Evolutionary conservation across 2,329 filamentous ascomycete species (phyloP).

Genomic region (Colletotrichum cereale): DNA sequence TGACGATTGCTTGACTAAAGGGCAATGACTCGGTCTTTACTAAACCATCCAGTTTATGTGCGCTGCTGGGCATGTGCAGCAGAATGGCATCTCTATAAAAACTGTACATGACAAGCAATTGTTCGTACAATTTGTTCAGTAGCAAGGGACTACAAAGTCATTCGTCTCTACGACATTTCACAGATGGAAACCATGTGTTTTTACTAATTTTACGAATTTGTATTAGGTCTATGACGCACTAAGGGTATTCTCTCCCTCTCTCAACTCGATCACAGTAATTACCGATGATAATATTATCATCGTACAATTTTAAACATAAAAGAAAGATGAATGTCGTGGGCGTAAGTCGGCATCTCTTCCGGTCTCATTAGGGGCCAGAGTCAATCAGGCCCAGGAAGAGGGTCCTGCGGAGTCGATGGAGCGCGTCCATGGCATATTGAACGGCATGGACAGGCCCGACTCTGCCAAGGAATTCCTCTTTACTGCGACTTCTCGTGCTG

Average conservation of each 20-base stretch:
- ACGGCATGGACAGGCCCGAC: constrained; percentile 17
- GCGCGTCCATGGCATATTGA: not conserved
- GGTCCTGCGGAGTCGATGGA: constrained; percentile 21
- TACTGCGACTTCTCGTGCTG: constrained; percentile 92
- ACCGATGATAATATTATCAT: constrained; percentile 41
- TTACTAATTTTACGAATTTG: constrained; percentile 37
- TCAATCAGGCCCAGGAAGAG: constrained; percentile 32
- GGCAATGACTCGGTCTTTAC: not conserved
- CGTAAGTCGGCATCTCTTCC: constrained; percentile 28
- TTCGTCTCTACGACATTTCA: not conserved
- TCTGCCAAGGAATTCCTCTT: constrained; percentile 37
- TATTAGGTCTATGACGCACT: constrained; percentile 38
- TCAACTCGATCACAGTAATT: constrained; percentile 38
- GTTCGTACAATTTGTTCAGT: not conserved
- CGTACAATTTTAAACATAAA: constrained; percentile 41
- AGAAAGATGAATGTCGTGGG: constrained; percentile 22
- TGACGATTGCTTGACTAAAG: not conserved
- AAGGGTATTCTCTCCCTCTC: constrained; percentile 38
- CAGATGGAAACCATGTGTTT: not conserved
- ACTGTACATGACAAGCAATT: not conserved
- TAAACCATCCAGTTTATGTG: not conserved
- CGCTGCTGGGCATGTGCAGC: not conserved
- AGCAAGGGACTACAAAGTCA: not conserved
- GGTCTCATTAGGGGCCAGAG: constrained; percentile 35
- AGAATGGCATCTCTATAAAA: not conserved